Base-by-base conservation (phyloP, 169 alveolate genomes). In the Plasmodium chabaudi region DNA sequence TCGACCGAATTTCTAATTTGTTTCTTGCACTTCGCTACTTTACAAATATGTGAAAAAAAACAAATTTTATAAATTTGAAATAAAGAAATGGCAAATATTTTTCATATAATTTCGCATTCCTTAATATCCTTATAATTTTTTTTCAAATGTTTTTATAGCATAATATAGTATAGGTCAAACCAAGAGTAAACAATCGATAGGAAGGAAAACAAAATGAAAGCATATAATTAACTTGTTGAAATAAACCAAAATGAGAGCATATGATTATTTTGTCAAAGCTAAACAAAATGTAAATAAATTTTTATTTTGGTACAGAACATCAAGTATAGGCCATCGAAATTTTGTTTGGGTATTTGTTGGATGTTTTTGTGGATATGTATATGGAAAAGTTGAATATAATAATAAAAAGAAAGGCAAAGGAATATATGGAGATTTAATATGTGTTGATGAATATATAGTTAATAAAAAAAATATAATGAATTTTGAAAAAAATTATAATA, bases 281-380 rank as follows among this genome's bases (percentile, higher is more conserved):
- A 87, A 49, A 46, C 93, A 82, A 87, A 87, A 61, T 46, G 86
- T 59, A 47, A 44, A 60, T 51, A 49, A 75, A 56, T 65, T 92
- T 57, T 61, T 72, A 21, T 92, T 72, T 46, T 92, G 92, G 93
- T 92, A 92, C 55, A 70, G 55, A 39, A 69, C 86, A 44, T 92
- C 95, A 12, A 92, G 94, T 47, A 92, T 92, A 53, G 92, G 88
- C 44, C 96, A 92, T 67, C 95, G 93, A 77, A 92, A 92, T 86
- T 53, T 90, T 23, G 86, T 92, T n/a, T 92, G 93, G 94, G 19
- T 94, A 6, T 87, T 89, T 57, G 63, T 88, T 19, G 96, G 96
- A 1, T 87, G 87, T 5, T 53, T 75, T n/a, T 87, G 93, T 61
- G 96, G 96, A 21, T 74, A 90, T n/a, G 69, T 92, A 42, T 87